A percentile compares a stretch with the other conserved stretches of the same genome.
Conservation (phyloP, 257 asterid genomes). For the Phtheirospermum japonicum region DNA sequence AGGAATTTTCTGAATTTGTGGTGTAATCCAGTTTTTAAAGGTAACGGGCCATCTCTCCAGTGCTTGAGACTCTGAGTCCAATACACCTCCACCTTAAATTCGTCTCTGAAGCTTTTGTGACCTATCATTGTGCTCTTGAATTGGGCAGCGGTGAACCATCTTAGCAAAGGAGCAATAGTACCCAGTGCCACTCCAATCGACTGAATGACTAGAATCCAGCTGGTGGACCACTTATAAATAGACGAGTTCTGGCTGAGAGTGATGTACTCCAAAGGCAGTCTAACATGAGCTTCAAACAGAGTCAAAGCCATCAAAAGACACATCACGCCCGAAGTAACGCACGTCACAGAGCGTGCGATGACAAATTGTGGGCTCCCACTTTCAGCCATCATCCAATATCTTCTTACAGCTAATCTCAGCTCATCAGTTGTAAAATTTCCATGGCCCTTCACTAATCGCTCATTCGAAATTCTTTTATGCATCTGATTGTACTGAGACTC, state of each 20-base stretch:
- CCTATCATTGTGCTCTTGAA: too few species aligned
- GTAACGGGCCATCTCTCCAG: conserved; percentile 25
- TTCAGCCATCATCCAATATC: conserved; percentile 15
- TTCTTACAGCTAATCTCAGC: not conserved
- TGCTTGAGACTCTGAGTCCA: too few species aligned
- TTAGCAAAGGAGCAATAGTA: conserved; percentile 8
- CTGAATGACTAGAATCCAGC: conserved; percentile 21
- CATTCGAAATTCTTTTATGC: too few species aligned
- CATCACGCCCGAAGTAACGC: too few species aligned
- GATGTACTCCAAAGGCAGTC: not conserved
- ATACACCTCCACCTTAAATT: too few species aligned
- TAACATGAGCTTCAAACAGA: not conserved
- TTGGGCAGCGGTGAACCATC: conserved; percentile 26
- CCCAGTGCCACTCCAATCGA: conserved; percentile 24
- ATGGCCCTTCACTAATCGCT: too few species aligned
- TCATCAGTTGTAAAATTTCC: not conserved
- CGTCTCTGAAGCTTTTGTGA: too few species aligned
- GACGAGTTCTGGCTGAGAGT: not conserved
- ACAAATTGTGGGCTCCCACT: too few species aligned
- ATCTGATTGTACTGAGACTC: too few species aligned
- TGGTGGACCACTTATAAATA: not conserved
- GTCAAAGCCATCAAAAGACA: not conserved
- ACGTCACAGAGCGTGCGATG: too few species aligned
- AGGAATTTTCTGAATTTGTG: conserved; percentile 19
- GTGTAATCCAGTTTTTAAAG: not conserved